Evolutionary conservation across 1,284 basidiomycete species (phyloP).

Genomic region (Ceratobasidium sp.): DNA sequence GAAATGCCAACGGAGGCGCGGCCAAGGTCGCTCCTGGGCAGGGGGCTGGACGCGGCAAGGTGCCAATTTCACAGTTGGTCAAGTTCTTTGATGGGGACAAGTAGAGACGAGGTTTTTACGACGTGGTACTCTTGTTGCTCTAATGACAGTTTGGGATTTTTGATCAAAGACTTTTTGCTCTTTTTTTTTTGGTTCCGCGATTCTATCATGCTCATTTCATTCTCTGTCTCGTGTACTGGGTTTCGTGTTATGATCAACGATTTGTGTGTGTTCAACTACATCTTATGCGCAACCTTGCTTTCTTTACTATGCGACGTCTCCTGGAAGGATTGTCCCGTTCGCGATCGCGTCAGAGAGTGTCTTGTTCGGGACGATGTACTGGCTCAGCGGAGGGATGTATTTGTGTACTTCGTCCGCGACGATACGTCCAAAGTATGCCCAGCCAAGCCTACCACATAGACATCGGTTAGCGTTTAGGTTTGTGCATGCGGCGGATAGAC

Average conservation of each 20-base stretch:
- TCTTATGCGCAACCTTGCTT: too few species aligned
- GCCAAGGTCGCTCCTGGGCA: conserved; percentile 19
- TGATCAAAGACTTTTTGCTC: neutral
- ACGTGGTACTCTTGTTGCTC: too few species aligned
- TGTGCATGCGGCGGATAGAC: neutral
- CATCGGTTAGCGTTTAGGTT: conserved; percentile 1
- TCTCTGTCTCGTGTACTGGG: neutral
- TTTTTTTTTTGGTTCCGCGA: too few species aligned
- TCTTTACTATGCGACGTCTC: too few species aligned
- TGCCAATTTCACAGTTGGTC: conserved; percentile 76
- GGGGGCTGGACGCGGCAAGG: conserved; percentile 60
- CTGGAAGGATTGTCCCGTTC: conserved; percentile 25
- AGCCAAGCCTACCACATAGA: conserved; percentile 24
- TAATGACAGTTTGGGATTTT: neutral
- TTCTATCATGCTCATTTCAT: too few species aligned
- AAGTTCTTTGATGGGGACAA: conserved; percentile 80
- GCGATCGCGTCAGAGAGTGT: conserved; percentile 24
- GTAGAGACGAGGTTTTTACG: conserved; percentile 43
- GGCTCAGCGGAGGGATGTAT: conserved; percentile 15
- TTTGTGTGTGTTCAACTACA: neutral
- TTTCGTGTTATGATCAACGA: conserved; percentile 4
- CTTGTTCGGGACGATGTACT: conserved; percentile 25
- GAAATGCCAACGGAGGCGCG: conserved; percentile 51
- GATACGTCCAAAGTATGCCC: conserved; percentile 35
- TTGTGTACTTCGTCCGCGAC: conserved; percentile 30